Evolutionary conservation across 805 yeast species (phyloP), one percentile per base, ranked within the genome.

Genomic region (Lachancea thermotolerans): DNA sequence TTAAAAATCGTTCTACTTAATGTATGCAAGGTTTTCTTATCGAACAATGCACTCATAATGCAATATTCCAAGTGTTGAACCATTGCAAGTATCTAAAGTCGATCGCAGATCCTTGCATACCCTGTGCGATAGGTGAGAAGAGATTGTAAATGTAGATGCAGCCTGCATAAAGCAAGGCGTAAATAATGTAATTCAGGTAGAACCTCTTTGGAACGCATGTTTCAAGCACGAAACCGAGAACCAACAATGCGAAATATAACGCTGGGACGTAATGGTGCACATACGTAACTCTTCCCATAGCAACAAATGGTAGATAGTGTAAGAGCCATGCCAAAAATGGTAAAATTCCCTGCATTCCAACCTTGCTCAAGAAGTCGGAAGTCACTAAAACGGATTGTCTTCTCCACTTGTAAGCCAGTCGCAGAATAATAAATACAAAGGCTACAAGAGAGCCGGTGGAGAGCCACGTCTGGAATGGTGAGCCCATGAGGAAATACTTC

Each of bases 181-280:
- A 42, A 10, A 35, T 10, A 11, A 21, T n/a, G n/a, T 25, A 16
- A 16, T 28, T 35, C 11, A 41, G 2, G 18, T 15, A 30, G 16
- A 10, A 28, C n/a, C 44, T 35, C n/a, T 35, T 41, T 5, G 15
- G 52, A 16, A 64, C 40, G 21, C 39, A 35, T 45, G 59, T 36
- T 41, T 62, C 67, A 34, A 67, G 46, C 30, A 58, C 48, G 56
- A 59, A 59, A 21, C 67, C 69, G 58, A 68, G 62, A 12, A 87
- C 82, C 52, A 90, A 70, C 71, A 89, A 82, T 41, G 98, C 98
- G 70, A 91, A 91, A 68, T 85, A 91, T 51, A 90, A 74, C 1
- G 98, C 96, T 11, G 99, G 99, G 54, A 89, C 78, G 66, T 91
- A 91, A 65, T 91, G 99, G 68, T 91, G 99, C 30, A 91, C 93